phyloP scores from a whole-genome alignment of 2,329 filamentous ascomycete genomes.

The Myrmaecium sp. region DNA sequence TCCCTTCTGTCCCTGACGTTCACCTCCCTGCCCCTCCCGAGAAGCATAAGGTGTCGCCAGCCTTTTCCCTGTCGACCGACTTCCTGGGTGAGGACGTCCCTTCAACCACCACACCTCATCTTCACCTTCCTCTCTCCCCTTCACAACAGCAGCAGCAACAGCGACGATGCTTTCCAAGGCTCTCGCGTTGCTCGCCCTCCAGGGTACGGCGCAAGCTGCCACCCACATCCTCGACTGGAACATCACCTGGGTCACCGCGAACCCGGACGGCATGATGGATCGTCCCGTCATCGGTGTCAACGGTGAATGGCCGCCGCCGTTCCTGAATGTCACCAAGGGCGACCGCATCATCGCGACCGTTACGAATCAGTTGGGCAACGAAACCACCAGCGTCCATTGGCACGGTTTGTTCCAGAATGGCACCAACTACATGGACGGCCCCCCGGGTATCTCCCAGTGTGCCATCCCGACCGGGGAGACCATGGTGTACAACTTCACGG shows the following conservation, averaged over 20 bases:
- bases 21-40: too few species aligned
- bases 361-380: constrained; percentile 43
- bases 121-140: too few species aligned
- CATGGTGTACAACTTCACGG: constrained; percentile 55
- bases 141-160: too few species aligned
- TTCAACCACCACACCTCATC: too few species aligned
- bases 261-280: constrained; percentile 47
- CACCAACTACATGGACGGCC: constrained; percentile 54
- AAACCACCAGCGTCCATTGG: constrained; percentile 48
- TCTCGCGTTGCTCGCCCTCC: too few species aligned
- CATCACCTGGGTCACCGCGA: constrained; percentile 52
- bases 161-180: too few species aligned
- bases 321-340: constrained; percentile 41
- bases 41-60: too few species aligned
- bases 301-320: constrained; percentile 54
- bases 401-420: constrained; percentile 57
- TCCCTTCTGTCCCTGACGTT: too few species aligned
- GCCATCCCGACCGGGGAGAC: constrained; percentile 44
- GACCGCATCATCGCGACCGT: constrained; percentile 42
- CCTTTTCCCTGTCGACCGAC: too few species aligned
- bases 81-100: too few species aligned
- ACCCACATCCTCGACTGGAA: constrained; percentile 48
- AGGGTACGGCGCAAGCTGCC: constrained; percentile 4
- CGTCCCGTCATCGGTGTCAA: constrained; percentile 61
- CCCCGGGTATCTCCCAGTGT: constrained; percentile 48